Evolutionary conservation across 139 green algal genomes (phyloP).

Genomic region (Pseudopediastrum boryanum): DNA sequence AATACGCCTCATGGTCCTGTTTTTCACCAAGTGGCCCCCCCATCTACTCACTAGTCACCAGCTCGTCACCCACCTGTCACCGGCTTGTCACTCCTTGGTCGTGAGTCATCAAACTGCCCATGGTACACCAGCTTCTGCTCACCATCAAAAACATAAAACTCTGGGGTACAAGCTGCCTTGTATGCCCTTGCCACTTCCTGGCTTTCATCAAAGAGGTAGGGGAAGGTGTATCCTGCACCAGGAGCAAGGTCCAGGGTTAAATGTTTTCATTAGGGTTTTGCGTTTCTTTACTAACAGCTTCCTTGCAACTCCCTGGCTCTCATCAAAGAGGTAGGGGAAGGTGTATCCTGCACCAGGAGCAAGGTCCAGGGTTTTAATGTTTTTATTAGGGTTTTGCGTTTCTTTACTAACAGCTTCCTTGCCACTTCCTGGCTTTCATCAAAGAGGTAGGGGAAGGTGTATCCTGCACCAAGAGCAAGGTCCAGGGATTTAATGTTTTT

Average conservation of each 20-base stretch:
- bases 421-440: conserved; percentile 82
- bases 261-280: too few relatives aligned
- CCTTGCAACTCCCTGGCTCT: conserved; percentile 82
- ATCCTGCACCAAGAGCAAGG: conserved; percentile 27
- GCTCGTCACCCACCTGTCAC: conserved; percentile 51
- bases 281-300: too few relatives aligned
- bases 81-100: conserved; percentile 49
- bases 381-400: not conserved
- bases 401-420: conserved; percentile 25
- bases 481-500: too few relatives aligned
- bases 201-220: conserved; percentile 73
- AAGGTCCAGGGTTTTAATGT: too few relatives aligned
- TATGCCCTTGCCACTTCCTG: conserved; percentile 87
- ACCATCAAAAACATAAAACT: conserved; percentile 75
- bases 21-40: conserved; percentile 55
- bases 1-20: conserved; percentile 44
- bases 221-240: conserved; percentile 57
- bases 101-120: conserved; percentile 74
- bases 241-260: too few relatives aligned
- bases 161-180: conserved; percentile 76
- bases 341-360: conserved; percentile 39
- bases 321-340: conserved; percentile 79
- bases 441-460: conserved; percentile 74
- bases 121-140: conserved; percentile 77
- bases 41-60: not conserved